These are phyloP conservation scores for Neurospora sp. DNA, from an alignment of 495 filamentous ascomycete genomes.

Conservation along the genomic window DNA sequence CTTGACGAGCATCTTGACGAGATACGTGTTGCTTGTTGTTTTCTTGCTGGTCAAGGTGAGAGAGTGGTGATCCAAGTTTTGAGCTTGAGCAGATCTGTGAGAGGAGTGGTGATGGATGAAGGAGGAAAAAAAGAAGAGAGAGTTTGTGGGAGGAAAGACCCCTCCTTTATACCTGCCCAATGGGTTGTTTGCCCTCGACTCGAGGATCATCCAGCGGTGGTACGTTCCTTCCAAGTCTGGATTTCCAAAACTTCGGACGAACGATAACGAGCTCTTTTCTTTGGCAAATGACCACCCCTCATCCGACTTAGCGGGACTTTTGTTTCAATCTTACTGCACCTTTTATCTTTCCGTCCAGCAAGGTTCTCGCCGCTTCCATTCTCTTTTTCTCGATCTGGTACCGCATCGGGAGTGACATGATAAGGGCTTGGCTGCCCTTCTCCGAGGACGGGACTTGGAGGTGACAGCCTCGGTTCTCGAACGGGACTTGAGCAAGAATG, in stretches of 20 bases:
- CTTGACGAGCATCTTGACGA: background rate
- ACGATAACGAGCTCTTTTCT: background rate
- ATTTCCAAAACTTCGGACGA: background rate
- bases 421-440: background rate
- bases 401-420: background rate
- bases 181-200: background rate
- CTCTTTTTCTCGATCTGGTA: background rate
- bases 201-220: background rate
- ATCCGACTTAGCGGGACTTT: background rate
- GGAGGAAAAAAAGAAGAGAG: background rate
- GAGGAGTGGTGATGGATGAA: background rate
- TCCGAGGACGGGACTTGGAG: background rate
- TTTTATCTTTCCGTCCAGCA: background rate
- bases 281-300: background rate
- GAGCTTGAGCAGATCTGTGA: background rate
- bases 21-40: background rate
- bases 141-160: background rate
- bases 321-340: background rate
- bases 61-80: background rate
- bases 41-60: background rate
- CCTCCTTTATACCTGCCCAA: background rate
- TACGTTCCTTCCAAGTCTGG: background rate
- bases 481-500: background rate
- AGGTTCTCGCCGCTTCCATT: conserved; percentile 4
- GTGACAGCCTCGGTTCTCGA: background rate